phyloP scores from a whole-genome alignment of 1,284 basidiomycete species.

The Agroathelia rolfsii region DNA sequence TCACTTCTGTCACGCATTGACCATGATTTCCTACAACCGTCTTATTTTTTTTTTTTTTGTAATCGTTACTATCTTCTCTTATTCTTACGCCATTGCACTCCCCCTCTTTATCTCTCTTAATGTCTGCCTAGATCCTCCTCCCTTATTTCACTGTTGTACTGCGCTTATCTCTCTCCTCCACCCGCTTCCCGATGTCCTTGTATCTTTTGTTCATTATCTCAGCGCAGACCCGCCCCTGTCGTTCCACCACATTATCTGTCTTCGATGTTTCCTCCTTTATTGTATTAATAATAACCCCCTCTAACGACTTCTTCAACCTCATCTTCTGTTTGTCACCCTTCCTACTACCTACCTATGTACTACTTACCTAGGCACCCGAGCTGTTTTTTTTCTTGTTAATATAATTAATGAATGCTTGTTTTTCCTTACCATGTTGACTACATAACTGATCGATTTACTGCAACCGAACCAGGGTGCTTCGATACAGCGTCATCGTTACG shows the following conservation, averaged over 20 bases:
- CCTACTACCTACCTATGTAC: too few species aligned
- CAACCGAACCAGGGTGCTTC: too few species aligned
- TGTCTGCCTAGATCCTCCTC: too few species aligned
- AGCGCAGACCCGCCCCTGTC: background rate
- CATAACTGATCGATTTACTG: too few species aligned
- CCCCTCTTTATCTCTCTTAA: too few species aligned
- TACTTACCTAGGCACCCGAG: too few species aligned
- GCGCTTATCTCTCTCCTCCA: background rate
- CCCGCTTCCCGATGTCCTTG: conserved; percentile 2
- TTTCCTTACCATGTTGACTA: too few species aligned
- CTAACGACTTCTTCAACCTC: background rate
- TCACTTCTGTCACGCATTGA: conserved; percentile 3
- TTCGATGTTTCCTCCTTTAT: background rate
- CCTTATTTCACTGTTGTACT: background rate
- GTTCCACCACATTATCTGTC: background rate
- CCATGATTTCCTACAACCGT: conserved; percentile 1
- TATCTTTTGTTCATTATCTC: background rate
- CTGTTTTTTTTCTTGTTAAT: too few species aligned
- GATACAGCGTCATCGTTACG: too few species aligned
- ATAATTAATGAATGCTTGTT: too few species aligned
- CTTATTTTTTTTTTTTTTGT: conserved; percentile 1
- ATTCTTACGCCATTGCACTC: too few species aligned
- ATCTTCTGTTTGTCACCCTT: too few species aligned
- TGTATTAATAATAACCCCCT: background rate
- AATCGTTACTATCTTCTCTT: conserved; percentile 3